phyloP scores from a whole-genome alignment of 192 early-diverging fungal species.

The Dissophora globulifera region DNA sequence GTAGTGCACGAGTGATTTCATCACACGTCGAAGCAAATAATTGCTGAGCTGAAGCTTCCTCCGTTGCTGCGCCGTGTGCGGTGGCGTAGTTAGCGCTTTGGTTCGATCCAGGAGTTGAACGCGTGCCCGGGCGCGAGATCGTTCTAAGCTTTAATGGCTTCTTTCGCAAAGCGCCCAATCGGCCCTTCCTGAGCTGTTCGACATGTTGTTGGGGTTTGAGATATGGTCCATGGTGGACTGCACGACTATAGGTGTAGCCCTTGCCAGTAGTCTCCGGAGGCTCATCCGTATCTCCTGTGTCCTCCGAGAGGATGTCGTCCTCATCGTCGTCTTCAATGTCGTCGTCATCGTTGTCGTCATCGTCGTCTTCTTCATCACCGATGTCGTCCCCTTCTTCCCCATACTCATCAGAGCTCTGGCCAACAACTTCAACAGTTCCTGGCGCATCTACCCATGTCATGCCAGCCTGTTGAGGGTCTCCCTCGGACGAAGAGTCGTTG shows the following conservation, averaged over 20 bases:
- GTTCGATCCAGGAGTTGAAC: background rate
- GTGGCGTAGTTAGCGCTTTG: background rate
- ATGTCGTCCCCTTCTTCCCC: conserved; percentile 32
- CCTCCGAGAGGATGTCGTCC: conserved; percentile 41
- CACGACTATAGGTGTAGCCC: conserved; percentile 14
- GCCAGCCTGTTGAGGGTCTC: conserved; percentile 1
- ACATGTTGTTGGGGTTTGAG: conserved; percentile 21
- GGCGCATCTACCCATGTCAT: conserved; percentile 19
- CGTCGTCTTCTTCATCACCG: conserved; percentile 26
- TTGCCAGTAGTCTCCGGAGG: conserved; percentile 20
- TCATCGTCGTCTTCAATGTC: conserved; percentile 40
- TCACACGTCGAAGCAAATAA: conserved; percentile 19
- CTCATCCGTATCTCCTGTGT: conserved; percentile 19
- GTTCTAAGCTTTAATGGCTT: conserved; percentile 10
- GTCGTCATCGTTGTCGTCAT: conserved; percentile 43
- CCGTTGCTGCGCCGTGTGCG: background rate
- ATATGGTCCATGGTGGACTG: conserved; percentile 27
- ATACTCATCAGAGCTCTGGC: conserved; percentile 46
- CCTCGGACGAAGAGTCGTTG: conserved; percentile 21
- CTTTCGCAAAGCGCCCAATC: conserved; percentile 13
- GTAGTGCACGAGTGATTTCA: conserved; percentile 23
- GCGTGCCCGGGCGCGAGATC: conserved; percentile 6
- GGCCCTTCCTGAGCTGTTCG: conserved; percentile 18
- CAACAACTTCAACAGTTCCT: conserved; percentile 23
- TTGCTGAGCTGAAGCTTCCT: background rate